Evolutionary conservation across 2,329 filamentous ascomycete genomes (phyloP).

Genomic region (Monilinia polystroma): DNA sequence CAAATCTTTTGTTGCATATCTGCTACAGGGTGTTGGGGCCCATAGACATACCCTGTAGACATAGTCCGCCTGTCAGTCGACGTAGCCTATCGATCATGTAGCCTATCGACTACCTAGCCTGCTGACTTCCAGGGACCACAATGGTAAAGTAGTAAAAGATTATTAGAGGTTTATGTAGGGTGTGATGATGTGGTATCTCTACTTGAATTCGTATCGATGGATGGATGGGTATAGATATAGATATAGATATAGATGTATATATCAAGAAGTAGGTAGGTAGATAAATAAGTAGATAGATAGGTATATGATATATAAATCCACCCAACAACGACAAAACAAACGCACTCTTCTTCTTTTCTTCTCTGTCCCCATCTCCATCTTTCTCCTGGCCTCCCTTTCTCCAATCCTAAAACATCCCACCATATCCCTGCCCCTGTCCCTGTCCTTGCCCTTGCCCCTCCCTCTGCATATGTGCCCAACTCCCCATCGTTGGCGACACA

Average conservation of each 20-base stretch:
- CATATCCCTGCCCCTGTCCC: neutral
- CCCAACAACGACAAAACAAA: neutral
- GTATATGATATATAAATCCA: neutral
- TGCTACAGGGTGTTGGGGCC: too few species aligned
- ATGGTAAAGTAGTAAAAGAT: too few species aligned
- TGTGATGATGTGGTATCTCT: too few species aligned
- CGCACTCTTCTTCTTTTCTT: neutral
- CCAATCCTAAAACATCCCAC: neutral
- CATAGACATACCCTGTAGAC: too few species aligned
- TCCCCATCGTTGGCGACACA: constrained; percentile 5
- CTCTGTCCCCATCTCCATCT: too few species aligned
- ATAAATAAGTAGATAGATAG: neutral
- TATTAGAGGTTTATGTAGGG: too few species aligned
- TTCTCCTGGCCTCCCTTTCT: neutral
- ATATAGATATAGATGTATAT: neutral
- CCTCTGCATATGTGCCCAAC: neutral
- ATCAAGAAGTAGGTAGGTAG: neutral
- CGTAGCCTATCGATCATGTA: too few species aligned
- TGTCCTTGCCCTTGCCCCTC: neutral
- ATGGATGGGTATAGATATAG: neutral
- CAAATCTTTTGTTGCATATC: too few species aligned
- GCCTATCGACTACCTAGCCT: too few species aligned
- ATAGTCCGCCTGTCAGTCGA: too few species aligned
- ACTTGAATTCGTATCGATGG: too few species aligned
- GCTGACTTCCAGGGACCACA: too few species aligned